These are phyloP conservation scores for Dactylorhiza incarnata DNA, from an alignment of 106 monocot species.

Conservation along the genomic window DNA sequence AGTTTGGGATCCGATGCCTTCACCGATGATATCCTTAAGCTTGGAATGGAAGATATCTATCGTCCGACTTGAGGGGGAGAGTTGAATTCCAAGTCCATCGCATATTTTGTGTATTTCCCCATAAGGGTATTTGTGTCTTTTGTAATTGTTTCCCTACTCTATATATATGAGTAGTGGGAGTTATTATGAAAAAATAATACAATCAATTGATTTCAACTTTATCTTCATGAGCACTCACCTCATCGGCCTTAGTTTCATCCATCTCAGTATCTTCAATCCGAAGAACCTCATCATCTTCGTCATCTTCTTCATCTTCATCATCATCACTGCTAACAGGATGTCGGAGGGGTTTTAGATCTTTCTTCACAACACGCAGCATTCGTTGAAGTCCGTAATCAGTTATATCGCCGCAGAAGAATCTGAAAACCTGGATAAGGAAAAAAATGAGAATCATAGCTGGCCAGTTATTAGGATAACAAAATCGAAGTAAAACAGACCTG, in stretches of 20 bases:
- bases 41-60: no score
- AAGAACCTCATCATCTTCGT: constrained; percentile 71
- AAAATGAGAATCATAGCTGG: neutral
- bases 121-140: no score
- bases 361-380: constrained; percentile 78
- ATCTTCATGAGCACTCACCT: constrained; percentile 22
- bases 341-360: constrained; percentile 70
- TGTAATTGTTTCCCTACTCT: no score
- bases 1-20: no score
- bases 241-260: constrained; percentile 30
- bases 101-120: no score
- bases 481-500: constrained; percentile 34
- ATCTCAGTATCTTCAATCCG: constrained; percentile 65
- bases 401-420: constrained; percentile 60
- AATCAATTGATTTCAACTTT: no score
- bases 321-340: constrained; percentile 32
- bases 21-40: no score
- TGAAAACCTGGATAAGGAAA: constrained; percentile 62
- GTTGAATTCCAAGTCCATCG: no score
- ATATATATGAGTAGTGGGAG: no score
- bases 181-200: no score
- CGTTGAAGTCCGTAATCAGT: constrained; percentile 58
- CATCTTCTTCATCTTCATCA: constrained; percentile 45
- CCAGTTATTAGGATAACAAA: neutral
- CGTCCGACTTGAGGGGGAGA: no score